These are phyloP conservation scores for Aspergillus felis DNA, from an alignment of 2,329 filamentous ascomycete genomes.

Conservation along the genomic window DNA sequence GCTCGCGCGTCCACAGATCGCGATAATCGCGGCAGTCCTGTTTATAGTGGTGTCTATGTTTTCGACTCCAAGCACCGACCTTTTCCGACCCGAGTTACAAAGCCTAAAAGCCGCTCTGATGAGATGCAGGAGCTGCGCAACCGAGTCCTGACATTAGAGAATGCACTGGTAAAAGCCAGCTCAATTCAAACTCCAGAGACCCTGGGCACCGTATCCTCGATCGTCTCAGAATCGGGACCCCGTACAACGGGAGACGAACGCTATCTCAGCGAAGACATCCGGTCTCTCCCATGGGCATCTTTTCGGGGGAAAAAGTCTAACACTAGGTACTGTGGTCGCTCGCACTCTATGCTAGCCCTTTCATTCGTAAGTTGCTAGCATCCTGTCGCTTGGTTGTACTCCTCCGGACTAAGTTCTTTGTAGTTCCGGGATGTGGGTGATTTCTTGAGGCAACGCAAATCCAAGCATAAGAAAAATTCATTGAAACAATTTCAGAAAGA, in stretches of 20 bases:
- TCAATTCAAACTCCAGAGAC: slow-evolving; percentile 24
- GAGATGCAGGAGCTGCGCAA: slow-evolving; percentile 29
- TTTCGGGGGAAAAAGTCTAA: slow-evolving; percentile 30
- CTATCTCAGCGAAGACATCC: slow-evolving; percentile 24
- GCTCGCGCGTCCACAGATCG: slow-evolving; percentile 6
- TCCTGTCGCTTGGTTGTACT: neutral
- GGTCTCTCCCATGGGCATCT: slow-evolving; percentile 21
- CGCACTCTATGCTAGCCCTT: slow-evolving; percentile 27
- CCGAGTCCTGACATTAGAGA: slow-evolving; percentile 25
- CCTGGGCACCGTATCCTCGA: slow-evolving; percentile 14
- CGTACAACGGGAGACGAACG: slow-evolving; percentile 11
- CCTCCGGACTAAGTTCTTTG: neutral
- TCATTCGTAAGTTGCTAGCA: slow-evolving; percentile 25
- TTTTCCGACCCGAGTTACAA: slow-evolving; percentile 18
- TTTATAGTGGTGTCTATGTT: slow-evolving; percentile 26
- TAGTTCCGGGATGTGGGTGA: slow-evolving; percentile 28
- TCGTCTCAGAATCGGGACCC: slow-evolving; percentile 10
- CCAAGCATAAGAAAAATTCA: slow-evolving; percentile 17
- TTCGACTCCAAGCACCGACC: slow-evolving; percentile 30
- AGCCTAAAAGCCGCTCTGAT: slow-evolving; percentile 19
- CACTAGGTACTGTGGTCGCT: slow-evolving; percentile 29
- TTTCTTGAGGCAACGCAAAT: slow-evolving; percentile 21
- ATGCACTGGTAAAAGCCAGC: slow-evolving; percentile 19
- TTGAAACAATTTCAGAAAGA: slow-evolving; percentile 29
- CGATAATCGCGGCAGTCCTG: slow-evolving; percentile 7